Percentiles rank a stretch among this genome's conserved stretches.
Conservation (phyloP, 257 asterid genomes). For the Nicotiana noctiflora region DNA sequence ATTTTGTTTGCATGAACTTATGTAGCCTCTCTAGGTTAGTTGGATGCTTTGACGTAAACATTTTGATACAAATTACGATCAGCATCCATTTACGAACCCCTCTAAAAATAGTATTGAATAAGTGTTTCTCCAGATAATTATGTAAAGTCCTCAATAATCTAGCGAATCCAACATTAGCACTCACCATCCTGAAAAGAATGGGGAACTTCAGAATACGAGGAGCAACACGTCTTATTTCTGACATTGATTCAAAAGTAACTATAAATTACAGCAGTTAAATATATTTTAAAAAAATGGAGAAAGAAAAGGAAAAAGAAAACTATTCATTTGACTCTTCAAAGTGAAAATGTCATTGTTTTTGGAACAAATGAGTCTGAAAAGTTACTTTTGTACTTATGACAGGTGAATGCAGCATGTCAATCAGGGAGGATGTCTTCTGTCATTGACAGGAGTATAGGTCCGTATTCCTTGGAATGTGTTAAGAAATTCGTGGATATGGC, state of each 20-base stretch:
- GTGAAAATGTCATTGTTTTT: not conserved
- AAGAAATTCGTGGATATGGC: constrained; percentile 26
- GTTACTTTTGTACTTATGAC: not conserved
- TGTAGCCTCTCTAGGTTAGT: too few relatives aligned
- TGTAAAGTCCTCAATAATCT: not conserved
- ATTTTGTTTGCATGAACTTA: too few relatives aligned
- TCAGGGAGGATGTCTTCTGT: constrained; percentile 21
- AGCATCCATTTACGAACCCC: not conserved
- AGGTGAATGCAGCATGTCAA: constrained; percentile 12
- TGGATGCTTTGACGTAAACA: not conserved
- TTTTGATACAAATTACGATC: not conserved
- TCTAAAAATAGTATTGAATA: not conserved
- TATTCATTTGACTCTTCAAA: not conserved
- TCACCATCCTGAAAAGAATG: not conserved
- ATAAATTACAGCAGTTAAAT: too few relatives aligned
- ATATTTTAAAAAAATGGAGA: too few relatives aligned
- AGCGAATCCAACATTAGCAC: not conserved
- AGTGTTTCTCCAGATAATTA: not conserved
- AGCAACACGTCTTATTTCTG: not conserved
- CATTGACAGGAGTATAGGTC: constrained; percentile 26
- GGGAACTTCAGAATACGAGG: not conserved
- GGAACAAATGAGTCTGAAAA: not conserved
- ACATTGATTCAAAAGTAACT: not conserved
- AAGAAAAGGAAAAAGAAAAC: too few relatives aligned
- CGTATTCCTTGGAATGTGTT: constrained; percentile 29